Evolutionary conservation across 345 rosid genomes (phyloP).

Genomic region (Alliaria petiolata): DNA sequence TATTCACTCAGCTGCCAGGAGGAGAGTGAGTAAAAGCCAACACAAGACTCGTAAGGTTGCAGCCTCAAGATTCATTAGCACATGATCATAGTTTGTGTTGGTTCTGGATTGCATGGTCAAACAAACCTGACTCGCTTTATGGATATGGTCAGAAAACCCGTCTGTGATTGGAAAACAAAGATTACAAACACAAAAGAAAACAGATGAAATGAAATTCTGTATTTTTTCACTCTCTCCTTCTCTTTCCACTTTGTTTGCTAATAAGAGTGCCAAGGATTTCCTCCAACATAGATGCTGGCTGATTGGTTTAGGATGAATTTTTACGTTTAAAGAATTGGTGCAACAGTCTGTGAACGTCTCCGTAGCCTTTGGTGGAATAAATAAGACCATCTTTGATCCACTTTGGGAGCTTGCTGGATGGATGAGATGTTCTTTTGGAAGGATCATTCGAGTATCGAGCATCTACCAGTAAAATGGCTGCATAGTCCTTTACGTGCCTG

Average conservation of each 20-base stretch:
- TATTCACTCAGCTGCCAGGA: constrained; percentile 42
- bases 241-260: neutral
- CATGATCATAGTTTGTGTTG: neutral
- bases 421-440: constrained; percentile 52
- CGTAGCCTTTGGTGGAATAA: constrained; percentile 60
- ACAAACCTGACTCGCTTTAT: neutral
- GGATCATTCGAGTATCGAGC: constrained; percentile 59
- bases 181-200: neutral
- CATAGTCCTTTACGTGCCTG: constrained; percentile 74
- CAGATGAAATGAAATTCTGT: constrained; percentile 1
- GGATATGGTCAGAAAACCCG: neutral
- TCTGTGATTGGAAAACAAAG: neutral
- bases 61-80: neutral
- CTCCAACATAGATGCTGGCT: neutral
- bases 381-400: constrained; percentile 76
- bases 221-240: too few species aligned
- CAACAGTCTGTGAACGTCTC: constrained; percentile 76
- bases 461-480: constrained; percentile 88
- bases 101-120: neutral
- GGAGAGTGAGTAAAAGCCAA: neutral
- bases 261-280: neutral
- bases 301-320: neutral
- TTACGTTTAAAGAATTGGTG: constrained; percentile 73
- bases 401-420: constrained; percentile 68
- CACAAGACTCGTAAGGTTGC: neutral